phyloP scores from a whole-genome alignment of 208 protist genomes.

The Lotmaria passim region DNA sequence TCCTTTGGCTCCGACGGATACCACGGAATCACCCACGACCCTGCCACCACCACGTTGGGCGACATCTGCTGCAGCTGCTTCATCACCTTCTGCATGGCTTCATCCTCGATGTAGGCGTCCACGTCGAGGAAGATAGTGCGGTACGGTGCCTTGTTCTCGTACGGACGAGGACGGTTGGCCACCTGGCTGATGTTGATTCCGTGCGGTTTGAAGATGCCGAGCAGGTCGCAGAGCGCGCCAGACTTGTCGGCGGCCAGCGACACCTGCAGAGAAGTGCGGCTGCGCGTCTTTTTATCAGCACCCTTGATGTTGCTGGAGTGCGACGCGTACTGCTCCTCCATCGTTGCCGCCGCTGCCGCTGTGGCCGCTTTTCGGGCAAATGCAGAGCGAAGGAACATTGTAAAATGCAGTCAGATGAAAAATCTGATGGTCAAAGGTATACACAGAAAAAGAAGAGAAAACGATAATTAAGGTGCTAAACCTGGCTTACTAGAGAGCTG shows the following conservation, averaged over 20 bases:
- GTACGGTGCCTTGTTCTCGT: slow-evolving; percentile 47
- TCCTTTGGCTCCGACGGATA: slow-evolving; percentile 75
- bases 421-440: too few relatives aligned
- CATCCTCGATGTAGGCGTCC: slow-evolving; percentile 51
- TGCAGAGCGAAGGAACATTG: slow-evolving; percentile 22
- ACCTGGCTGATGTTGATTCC: slow-evolving; percentile 69
- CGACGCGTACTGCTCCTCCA: slow-evolving; percentile 62
- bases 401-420: too few relatives aligned
- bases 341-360: slow-evolving; percentile 25
- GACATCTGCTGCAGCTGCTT: slow-evolving; percentile 31
- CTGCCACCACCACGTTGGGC: slow-evolving; percentile 44
- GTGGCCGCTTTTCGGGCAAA: too few relatives aligned
- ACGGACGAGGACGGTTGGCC: slow-evolving; percentile 47
- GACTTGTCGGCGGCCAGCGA: slow-evolving; percentile 48
- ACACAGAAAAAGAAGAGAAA: background rate
- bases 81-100: slow-evolving; percentile 44
- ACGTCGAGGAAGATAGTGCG: slow-evolving; percentile 77
- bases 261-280: slow-evolving; percentile 62
- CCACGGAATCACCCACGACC: slow-evolving; percentile 78
- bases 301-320: slow-evolving; percentile 52
- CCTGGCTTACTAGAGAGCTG: too few relatives aligned
- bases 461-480: too few relatives aligned
- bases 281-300: slow-evolving; percentile 30
- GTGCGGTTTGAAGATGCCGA: slow-evolving; percentile 47
- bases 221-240: slow-evolving; percentile 56